Evolutionary conservation across 345 rosid genomes (phyloP), one percentile per base, ranked within the genome.

Genomic region (Pseudoturritis turrita): DNA sequence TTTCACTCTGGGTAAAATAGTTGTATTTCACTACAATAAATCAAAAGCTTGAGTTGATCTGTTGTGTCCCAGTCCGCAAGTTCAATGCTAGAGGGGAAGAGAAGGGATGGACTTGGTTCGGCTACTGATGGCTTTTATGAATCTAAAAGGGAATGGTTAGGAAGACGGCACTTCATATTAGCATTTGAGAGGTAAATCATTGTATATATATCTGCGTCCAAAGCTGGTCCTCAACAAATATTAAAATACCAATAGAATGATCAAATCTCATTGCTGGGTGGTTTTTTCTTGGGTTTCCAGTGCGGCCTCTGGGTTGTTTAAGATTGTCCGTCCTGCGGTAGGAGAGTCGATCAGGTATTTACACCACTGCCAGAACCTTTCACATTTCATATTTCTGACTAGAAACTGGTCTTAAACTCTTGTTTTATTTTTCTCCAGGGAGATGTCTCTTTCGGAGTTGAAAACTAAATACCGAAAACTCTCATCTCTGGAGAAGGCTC

Each of bases 61-160:
- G 6, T 82, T 22, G 6, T 82, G 64, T 59, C 64, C 39, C 79
- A 95, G 99, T 79, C 86, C 62, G 96, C 99, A 41, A 91, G 85
- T 77, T 71, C 81, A 25, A 81, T 88, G 83, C 90, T 89, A 25
- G 85, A 84, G 23, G 97, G 83, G 70, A 89, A 88, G 85, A 87
- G 81, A 78, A 83, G 81, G 80, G 97, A 91, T 67, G 92, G 96
- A 44, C 83, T 85, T 75, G 89, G 90, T 76, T 91, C 97, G 19
- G 79, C 86, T 10, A 79, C 29, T 82, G 99, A 91, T 77, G 97
- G 99, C 44, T 95, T 95, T 73, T 95, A 83, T 82, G 99, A 95
- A 82, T 95, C 99, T 67, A 91, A 81, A 78, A 89, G 97, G 78
- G 97, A 95, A 74, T 95, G 97, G 99, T 75, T 95, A 78, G 97